phyloP scores from a whole-genome alignment of 2,329 filamentous ascomycete species.

The Ramichloridium luteum region DNA sequence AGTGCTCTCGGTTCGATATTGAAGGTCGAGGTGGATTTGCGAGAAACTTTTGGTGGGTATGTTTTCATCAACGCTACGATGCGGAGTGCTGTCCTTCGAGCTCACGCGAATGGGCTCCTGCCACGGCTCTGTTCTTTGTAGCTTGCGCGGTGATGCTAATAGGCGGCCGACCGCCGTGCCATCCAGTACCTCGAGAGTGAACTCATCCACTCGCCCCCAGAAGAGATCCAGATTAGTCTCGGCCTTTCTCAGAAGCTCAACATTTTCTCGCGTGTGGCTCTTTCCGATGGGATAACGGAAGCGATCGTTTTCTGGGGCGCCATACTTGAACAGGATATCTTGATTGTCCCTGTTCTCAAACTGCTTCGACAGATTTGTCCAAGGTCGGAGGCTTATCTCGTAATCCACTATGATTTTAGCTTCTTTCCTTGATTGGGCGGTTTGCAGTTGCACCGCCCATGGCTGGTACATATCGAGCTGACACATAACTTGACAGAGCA shows the following conservation, averaged over 20 bases:
- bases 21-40: slow-evolving; percentile 16
- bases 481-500: slow-evolving; percentile 33
- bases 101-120: slow-evolving; percentile 1
- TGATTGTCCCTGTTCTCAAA: neutral
- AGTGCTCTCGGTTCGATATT: slow-evolving; percentile 10
- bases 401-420: neutral
- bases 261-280: slow-evolving; percentile 8
- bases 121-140: slow-evolving; percentile 10
- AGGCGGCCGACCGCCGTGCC: neutral
- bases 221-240: slow-evolving; percentile 7
- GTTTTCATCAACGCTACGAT: neutral
- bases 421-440: neutral
- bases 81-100: neutral
- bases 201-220: slow-evolving; percentile 4
- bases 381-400: neutral
- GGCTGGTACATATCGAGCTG: slow-evolving; percentile 39
- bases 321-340: too few species aligned
- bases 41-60: slow-evolving; percentile 15
- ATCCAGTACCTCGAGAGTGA: neutral
- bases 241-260: slow-evolving; percentile 4
- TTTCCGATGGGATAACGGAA: slow-evolving; percentile 5
- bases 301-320: neutral
- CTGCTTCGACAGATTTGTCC: neutral
- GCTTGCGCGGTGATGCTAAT: slow-evolving; percentile 5
- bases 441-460: too few species aligned